phyloP scores from a whole-genome alignment of 495 filamentous ascomycete genomes.

The Friedmanniomyces endolithicus region DNA sequence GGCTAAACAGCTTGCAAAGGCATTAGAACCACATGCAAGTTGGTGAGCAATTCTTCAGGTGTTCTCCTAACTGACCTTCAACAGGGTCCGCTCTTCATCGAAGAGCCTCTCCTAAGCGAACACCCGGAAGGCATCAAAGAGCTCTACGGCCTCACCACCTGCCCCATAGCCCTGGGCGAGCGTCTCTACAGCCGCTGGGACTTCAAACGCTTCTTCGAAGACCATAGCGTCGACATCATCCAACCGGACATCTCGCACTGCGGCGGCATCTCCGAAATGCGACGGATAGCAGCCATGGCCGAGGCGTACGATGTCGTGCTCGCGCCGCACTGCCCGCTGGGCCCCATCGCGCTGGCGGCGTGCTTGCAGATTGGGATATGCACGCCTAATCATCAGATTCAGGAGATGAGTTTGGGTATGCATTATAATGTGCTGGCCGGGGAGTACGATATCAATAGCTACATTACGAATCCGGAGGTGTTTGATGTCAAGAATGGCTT shows the following conservation, averaged over 20 bases:
- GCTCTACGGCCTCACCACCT: conserved; percentile 46
- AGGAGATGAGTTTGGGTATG: conserved; percentile 71
- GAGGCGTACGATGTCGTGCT: conserved; percentile 69
- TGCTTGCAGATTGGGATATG: conserved; percentile 54
- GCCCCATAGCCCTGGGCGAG: conserved; percentile 65
- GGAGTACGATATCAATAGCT: conserved; percentile 53
- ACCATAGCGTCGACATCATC: conserved; percentile 56
- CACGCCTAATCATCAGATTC: conserved; percentile 62
- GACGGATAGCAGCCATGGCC: conserved; percentile 58
- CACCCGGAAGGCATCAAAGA: conserved; percentile 58
- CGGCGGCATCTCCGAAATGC: conserved; percentile 63
- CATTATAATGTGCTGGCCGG: conserved; percentile 57
- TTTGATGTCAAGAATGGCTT: conserved; percentile 56
- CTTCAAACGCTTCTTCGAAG: conserved; percentile 49
- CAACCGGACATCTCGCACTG: conserved; percentile 68
- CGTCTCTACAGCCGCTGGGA: conserved; percentile 67
- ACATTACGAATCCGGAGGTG: conserved; percentile 49
- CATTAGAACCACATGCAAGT: conserved; percentile 47
- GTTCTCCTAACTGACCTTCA: background rate
- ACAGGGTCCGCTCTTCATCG: conserved; percentile 57
- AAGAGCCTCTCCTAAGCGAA: conserved; percentile 64
- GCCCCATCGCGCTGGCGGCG: conserved; percentile 63
- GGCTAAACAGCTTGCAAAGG: conserved; percentile 61
- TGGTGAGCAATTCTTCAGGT: background rate
- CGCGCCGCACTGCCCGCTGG: conserved; percentile 67